A percentile compares a stretch with the other conserved stretches of the same genome.
phyloP scores from a whole-genome alignment of 331 rosid species.

The Quercus tomentella region DNA sequence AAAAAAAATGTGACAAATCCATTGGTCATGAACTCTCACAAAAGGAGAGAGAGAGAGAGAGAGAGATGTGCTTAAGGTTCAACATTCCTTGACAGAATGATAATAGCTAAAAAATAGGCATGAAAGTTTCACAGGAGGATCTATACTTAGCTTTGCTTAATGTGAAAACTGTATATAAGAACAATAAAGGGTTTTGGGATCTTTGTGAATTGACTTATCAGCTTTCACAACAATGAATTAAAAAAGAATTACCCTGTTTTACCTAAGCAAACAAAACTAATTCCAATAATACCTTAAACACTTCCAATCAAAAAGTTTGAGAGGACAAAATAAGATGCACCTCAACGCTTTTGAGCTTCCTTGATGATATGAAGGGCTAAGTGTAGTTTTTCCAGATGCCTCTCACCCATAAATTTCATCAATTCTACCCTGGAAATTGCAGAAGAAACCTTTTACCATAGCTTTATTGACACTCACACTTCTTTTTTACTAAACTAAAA shows the following conservation, averaged over 20 bases:
- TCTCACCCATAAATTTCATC: conserved; percentile 70
- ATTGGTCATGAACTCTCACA: not conserved
- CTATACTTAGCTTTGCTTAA: not conserved
- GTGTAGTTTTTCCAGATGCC: conserved; percentile 12
- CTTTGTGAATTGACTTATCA: not conserved
- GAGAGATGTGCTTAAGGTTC: not conserved
- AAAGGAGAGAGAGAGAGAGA: no score
- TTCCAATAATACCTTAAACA: not conserved
- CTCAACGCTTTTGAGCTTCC: no score
- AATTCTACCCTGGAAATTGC: conserved; percentile 58
- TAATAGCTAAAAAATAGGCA: not conserved
- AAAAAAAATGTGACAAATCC: not conserved
- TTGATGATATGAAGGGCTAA: no score
- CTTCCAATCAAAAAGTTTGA: not conserved
- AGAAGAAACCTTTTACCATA: not conserved
- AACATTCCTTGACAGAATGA: not conserved
- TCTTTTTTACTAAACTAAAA: not conserved
- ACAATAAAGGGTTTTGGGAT: not conserved
- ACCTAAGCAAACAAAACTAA: no score
- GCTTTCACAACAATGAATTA: no score
- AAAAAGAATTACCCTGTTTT: not conserved
- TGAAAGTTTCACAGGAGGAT: not conserved
- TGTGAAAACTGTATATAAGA: not conserved
- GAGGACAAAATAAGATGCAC: no score
- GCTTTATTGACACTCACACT: not conserved